Conservation (phyloP, 352 stramenopile genomes). For the Phytophthora sansomeana region DNA sequence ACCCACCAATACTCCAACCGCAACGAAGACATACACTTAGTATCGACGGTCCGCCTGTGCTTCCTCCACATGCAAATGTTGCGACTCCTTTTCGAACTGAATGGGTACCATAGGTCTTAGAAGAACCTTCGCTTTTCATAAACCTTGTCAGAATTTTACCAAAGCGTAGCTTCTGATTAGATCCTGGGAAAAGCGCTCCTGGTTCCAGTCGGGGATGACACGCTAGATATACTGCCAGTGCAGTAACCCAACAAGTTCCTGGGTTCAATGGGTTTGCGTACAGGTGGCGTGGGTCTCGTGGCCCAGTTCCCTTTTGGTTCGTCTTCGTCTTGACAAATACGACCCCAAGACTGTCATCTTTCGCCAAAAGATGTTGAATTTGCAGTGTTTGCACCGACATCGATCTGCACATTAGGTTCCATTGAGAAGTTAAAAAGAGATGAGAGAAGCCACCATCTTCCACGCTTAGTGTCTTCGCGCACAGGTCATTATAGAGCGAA, state of each 20-base stretch:
- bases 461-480: too few species aligned
- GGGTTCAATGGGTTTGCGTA: too few species aligned
- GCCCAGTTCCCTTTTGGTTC: too few species aligned
- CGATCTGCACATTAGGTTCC: too few species aligned
- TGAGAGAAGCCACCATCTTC: too few species aligned
- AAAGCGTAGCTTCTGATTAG: slow-evolving; percentile 13
- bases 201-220: background rate
- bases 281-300: too few species aligned
- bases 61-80: slow-evolving; percentile 29
- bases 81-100: slow-evolving; percentile 25
- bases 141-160: background rate
- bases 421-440: too few species aligned
- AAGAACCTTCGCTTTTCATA: background rate
- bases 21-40: slow-evolving; percentile 23
- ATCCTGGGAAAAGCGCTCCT: slow-evolving; percentile 7
- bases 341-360: too few species aligned
- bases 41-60: slow-evolving; percentile 21
- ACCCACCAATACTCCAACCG: slow-evolving; percentile 23
- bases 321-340: too few species aligned
- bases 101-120: slow-evolving; percentile 22
- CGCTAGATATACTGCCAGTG: slow-evolving; percentile 5
- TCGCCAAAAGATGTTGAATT: too few species aligned
- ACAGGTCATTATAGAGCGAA: too few species aligned
- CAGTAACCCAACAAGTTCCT: background rate
- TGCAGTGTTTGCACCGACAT: too few species aligned